These are phyloP conservation scores for Aspergillus kassunensis DNA, from an alignment of 495 filamentous ascomycete genomes.

Conservation along the genomic window DNA sequence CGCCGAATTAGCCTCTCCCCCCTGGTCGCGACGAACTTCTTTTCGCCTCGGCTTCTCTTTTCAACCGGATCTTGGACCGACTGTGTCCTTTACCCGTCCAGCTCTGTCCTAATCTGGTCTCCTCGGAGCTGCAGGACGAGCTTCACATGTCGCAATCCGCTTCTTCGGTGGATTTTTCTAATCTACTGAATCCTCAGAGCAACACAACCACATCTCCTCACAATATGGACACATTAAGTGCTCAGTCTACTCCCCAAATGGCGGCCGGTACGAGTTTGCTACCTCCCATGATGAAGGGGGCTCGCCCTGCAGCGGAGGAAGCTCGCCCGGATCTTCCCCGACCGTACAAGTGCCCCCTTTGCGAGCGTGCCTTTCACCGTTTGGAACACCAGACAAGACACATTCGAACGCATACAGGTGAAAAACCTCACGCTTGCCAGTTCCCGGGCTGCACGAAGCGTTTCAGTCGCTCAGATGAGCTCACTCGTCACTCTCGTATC, in stretches of 20 bases:
- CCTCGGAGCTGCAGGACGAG: conserved; percentile 17
- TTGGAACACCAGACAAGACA: conserved; percentile 97
- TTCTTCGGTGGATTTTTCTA: conserved; percentile 71
- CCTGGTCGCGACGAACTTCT: conserved; percentile 22
- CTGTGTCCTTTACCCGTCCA: conserved; percentile 19
- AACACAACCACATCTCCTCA: conserved; percentile 22
- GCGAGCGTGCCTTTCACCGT: conserved; percentile 98
- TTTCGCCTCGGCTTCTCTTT: conserved; percentile 24
- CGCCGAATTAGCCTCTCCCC: conserved; percentile 23
- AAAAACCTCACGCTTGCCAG: conserved; percentile 95
- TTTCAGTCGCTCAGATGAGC: conserved; percentile 94
- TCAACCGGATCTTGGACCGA: conserved; percentile 1
- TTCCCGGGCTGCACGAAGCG: conserved; percentile 95
- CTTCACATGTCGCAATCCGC: conserved; percentile 71
- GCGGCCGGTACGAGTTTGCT: conserved; percentile 64
- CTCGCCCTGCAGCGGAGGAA: conserved; percentile 55
- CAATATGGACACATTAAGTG: conserved; percentile 17
- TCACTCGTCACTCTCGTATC: conserved; percentile 95
- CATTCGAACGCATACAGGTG: conserved; percentile 95
- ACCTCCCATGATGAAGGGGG: conserved; percentile 62
- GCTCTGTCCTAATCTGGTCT: conserved; percentile 21
- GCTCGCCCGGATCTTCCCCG: conserved; percentile 78
- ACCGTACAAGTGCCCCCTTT: conserved; percentile 96
- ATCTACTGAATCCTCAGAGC: conserved; percentile 67
- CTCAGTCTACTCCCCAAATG: conserved; percentile 42